Evolutionary conservation across 2,329 filamentous ascomycete species (phyloP).

Genomic region (Verticillium alfalfae): DNA sequence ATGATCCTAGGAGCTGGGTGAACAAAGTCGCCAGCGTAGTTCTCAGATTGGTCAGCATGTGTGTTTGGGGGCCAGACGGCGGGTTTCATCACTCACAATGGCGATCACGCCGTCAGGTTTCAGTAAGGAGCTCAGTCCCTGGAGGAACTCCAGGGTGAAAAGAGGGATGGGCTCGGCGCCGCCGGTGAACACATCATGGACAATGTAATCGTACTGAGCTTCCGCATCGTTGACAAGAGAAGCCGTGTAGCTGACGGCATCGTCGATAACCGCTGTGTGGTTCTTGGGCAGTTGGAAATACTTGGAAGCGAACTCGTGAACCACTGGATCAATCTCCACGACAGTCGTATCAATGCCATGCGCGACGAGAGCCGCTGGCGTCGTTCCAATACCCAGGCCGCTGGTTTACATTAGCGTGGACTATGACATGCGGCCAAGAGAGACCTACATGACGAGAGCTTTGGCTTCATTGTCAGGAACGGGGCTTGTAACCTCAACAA

Average conservation of each 20-base stretch:
- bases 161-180: slow-evolving; percentile 85
- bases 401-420: slow-evolving; percentile 32
- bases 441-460: slow-evolving; percentile 76
- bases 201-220: slow-evolving; percentile 76
- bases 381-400: slow-evolving; percentile 88
- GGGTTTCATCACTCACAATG: slow-evolving; percentile 56
- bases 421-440: background rate
- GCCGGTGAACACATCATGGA: slow-evolving; percentile 97
- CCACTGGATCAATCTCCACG: slow-evolving; percentile 88
- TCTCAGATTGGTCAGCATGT: slow-evolving; percentile 43
- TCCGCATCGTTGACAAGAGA: slow-evolving; percentile 33
- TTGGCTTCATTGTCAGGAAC: slow-evolving; percentile 61
- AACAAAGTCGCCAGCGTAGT: slow-evolving; percentile 86
- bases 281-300: slow-evolving; percentile 78
- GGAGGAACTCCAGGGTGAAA: slow-evolving; percentile 82
- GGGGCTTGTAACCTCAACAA: slow-evolving; percentile 58
- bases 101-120: slow-evolving; percentile 77
- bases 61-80: slow-evolving; percentile 1
- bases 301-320: slow-evolving; percentile 74
- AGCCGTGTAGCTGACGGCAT: slow-evolving; percentile 69
- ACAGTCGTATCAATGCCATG: slow-evolving; percentile 92
- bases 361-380: slow-evolving; percentile 76
- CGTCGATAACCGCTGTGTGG: slow-evolving; percentile 73
- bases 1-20: slow-evolving; percentile 73
- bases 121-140: slow-evolving; percentile 64